Evolutionary conservation across 2,329 filamentous ascomycete genomes (phyloP).

Genomic region (Zymoseptoria pseudotritici): DNA sequence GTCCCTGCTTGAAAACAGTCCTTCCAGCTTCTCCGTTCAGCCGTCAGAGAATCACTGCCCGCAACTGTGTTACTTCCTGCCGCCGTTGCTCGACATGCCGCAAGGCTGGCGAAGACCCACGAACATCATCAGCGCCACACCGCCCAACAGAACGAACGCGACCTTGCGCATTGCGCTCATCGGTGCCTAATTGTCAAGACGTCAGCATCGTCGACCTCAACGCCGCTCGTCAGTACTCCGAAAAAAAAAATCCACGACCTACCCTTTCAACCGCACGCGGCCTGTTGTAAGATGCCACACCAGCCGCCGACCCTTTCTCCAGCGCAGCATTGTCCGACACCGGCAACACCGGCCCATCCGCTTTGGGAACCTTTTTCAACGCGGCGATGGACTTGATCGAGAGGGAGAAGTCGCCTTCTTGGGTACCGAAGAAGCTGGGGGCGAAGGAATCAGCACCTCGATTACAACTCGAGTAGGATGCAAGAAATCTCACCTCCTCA

Average conservation of each 20-base stretch:
- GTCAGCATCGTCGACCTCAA: neutral
- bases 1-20: no score
- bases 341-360: neutral
- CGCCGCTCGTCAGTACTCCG: no score
- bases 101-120: neutral
- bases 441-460: neutral
- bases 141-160: neutral
- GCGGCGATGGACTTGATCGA: conserved; percentile 50
- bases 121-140: neutral
- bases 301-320: conserved; percentile 8
- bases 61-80: neutral
- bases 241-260: neutral
- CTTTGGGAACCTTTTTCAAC: conserved; percentile 16
- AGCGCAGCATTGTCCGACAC: conserved; percentile 1
- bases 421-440: conserved; percentile 69
- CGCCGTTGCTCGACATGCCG: neutral
- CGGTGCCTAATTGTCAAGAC: neutral
- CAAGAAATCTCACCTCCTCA: conserved; percentile 56
- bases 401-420: conserved; percentile 61
- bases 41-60: no score
- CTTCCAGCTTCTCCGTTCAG: no score
- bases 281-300: neutral
- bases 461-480: neutral
- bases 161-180: neutral
- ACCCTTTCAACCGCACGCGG: neutral